Evolutionary conservation across 352 stramenopile species (phyloP).

Genomic region (Globisporangium sylvaticum): DNA sequence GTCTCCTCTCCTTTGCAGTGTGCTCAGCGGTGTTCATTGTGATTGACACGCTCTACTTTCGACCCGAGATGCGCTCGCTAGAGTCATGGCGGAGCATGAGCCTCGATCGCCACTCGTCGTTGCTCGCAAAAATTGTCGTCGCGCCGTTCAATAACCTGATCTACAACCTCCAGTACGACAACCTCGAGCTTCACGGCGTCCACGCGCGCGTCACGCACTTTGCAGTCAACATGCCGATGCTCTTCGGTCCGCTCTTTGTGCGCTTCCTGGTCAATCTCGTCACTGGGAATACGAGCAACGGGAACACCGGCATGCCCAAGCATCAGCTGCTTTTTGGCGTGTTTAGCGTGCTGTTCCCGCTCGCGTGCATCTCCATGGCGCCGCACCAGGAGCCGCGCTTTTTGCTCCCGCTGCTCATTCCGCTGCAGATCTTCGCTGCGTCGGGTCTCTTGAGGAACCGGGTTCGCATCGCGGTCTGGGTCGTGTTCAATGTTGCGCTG

Average conservation of each 20-base stretch:
- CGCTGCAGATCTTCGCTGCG: conserved; percentile 66
- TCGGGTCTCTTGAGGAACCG: not conserved
- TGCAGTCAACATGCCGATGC: conserved; percentile 90
- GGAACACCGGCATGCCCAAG: not conserved
- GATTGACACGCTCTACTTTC: conserved; percentile 65
- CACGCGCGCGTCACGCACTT: conserved; percentile 87
- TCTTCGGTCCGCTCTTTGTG: conserved; percentile 88
- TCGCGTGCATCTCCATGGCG: conserved; percentile 85
- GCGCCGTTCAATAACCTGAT: conserved; percentile 85
- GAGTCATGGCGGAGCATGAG: not conserved
- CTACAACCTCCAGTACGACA: conserved; percentile 91
- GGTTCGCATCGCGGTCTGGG: conserved; percentile 27
- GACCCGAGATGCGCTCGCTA: conserved; percentile 16
- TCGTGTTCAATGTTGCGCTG: conserved; percentile 49
- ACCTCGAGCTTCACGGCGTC: conserved; percentile 89
- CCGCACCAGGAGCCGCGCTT: conserved; percentile 94
- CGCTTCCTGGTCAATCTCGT: conserved; percentile 36
- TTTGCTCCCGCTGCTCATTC: conserved; percentile 81
- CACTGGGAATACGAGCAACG: conserved; percentile 10
- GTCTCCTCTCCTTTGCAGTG: conserved; percentile 39
- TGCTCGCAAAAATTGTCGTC: conserved; percentile 33
- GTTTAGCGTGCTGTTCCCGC: conserved; percentile 55
- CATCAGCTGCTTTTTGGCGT: conserved; percentile 22
- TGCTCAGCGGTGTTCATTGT: conserved; percentile 31
- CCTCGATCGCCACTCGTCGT: not conserved